Evolutionary conservation across 345 rosid species (phyloP).

Genomic region (Ceriops zippeliana): DNA sequence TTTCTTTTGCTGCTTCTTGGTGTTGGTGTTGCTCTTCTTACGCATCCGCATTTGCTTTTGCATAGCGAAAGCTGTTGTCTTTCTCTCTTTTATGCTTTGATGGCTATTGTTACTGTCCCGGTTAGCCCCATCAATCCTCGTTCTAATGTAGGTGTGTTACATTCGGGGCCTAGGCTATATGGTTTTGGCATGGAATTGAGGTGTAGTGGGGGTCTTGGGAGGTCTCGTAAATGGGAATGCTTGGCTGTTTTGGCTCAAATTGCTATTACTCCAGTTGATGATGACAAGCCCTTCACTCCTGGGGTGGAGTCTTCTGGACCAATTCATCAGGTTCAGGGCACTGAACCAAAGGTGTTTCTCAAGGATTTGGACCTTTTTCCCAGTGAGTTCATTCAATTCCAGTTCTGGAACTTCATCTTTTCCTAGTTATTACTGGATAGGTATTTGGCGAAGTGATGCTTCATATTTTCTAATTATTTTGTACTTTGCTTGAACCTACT

Average conservation of each 20-base stretch:
- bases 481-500: conserved; percentile 1
- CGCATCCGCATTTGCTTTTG: not conserved
- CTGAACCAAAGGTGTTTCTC: conserved; percentile 38
- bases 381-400: conserved; percentile 49
- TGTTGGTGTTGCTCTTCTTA: not conserved
- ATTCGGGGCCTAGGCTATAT: conserved; percentile 34
- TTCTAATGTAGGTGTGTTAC: conserved; percentile 28
- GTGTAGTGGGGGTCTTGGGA: conserved; percentile 15
- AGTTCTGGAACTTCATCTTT: not conserved
- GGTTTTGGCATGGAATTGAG: conserved; percentile 35
- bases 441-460: conserved; percentile 7
- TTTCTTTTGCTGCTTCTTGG: too few relatives aligned
- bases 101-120: conserved; percentile 48
- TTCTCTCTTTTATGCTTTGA: conserved; percentile 42
- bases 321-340: conserved; percentile 31
- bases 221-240: conserved; percentile 43
- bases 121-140: conserved; percentile 40
- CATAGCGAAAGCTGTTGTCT: conserved; percentile 5
- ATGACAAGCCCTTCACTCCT: conserved; percentile 44
- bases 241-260: conserved; percentile 38
- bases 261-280: conserved; percentile 55
- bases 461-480: not conserved
- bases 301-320: conserved; percentile 44
- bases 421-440: not conserved
- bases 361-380: conserved; percentile 78